Conservation (phyloP, 1,139 yeast species). For the Suhomyces atakaporum region DNA sequence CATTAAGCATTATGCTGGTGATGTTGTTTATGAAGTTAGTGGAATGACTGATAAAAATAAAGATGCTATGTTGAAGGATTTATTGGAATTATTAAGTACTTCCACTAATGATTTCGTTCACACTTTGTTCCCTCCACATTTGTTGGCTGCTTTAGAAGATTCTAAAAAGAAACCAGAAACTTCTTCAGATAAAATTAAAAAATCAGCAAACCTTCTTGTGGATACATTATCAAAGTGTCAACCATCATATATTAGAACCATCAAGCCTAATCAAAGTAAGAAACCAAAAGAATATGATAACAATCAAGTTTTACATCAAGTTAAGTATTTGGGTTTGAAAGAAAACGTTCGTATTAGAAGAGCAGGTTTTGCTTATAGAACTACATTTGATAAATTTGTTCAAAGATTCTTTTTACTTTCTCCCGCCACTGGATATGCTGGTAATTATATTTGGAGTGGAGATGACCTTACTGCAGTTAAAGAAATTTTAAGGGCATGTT, state of each 20-base stretch:
- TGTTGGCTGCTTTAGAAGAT: constrained; percentile 60
- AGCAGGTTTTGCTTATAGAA: constrained; percentile 98
- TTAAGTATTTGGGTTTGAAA: constrained; percentile 92
- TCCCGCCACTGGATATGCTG: constrained; percentile 92
- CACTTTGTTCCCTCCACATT: constrained; percentile 70
- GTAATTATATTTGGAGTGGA: constrained; percentile 95
- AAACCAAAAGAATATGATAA: constrained; percentile 89
- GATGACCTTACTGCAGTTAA: constrained; percentile 79
- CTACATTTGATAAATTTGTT: constrained; percentile 95
- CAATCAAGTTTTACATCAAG: constrained; percentile 90
- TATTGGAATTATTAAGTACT: constrained; percentile 74
- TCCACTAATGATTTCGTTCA: constrained; percentile 68
- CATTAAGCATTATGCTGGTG: constrained; percentile 97
- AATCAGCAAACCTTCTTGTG: constrained; percentile 86
- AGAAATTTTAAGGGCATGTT: constrained; percentile 76
- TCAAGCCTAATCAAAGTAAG: constrained; percentile 93
- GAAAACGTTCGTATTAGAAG: constrained; percentile 97
- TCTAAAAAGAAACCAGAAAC: constrained; percentile 90
- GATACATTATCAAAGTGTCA: constrained; percentile 86
- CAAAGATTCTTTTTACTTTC: constrained; percentile 91
- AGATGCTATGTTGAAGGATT: constrained; percentile 88
- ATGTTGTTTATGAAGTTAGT: constrained; percentile 86
- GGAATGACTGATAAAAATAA: constrained; percentile 98
- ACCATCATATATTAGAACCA: constrained; percentile 96
- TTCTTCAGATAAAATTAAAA: constrained; percentile 94